Base-by-base conservation (phyloP, 306 rosid genomes). In the Quercus aquifolioides region DNA sequence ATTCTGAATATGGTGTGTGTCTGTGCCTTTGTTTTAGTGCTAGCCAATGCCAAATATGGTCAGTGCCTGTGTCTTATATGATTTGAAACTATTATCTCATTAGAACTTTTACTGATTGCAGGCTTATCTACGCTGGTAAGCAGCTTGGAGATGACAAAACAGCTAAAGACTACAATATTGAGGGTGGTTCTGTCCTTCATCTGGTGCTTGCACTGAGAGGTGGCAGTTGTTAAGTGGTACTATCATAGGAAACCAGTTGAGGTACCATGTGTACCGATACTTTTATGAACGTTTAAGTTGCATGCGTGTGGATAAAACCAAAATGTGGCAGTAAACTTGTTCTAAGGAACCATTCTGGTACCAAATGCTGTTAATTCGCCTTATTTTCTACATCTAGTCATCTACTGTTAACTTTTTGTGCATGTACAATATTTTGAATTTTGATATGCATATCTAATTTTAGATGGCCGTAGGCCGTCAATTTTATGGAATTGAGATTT, bases 91-190 rank as follows among this genome's bases (percentile, higher is more conserved):
- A 56, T 26, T 38, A 70, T 77, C 81, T 85, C 43, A 76, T 43
- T 1, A 28, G 31, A 72, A 74, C 68, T 58, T 28, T 74, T 23
- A 25, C 33, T 80, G 74, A 35, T 46, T 79, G 76, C 92, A 95
- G 99, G 94, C 97, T 95, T 76, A 95, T 95, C 55, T 95, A 95
- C 56, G 99, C 99, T 0, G 99, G 98, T 7, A 95, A 95, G 87
- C 99, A 95, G 88, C 99, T 95, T 46, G 98, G 91, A 15, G 99
- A 93, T 71, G 99, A 95, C 88, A 95, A 95, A 86, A 95, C 99
- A 43, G 99, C 99, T 5, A 95, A 89, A 79, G 99, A 95, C 85
- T 95, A 95, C 91, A 95, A 93, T 82, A 95, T 95, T 55, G 99
- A 90, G 87, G 99, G 99, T 35, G 99, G 99, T 70, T 95, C 98